Percentiles rank a stretch among this genome's conserved stretches.
phyloP scores from a whole-genome alignment of 1,284 basidiomycete species.

The Ceratobasidium sp. region DNA sequence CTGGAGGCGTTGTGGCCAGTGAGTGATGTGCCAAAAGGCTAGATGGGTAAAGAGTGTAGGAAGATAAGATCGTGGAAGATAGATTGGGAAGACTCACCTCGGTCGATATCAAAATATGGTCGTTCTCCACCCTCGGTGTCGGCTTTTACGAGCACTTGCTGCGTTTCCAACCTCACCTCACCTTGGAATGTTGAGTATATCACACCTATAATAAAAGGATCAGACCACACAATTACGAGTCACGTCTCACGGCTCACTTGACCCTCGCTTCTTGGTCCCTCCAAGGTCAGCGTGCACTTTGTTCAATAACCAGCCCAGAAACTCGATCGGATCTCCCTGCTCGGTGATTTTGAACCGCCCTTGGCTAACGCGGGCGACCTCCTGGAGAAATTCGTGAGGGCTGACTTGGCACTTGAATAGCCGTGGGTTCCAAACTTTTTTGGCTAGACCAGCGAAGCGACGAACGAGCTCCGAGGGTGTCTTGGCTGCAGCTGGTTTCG shows the following conservation, averaged over 20 bases:
- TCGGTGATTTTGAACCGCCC: slow-evolving; percentile 92
- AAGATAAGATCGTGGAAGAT: slow-evolving; percentile 1
- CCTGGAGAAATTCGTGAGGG: slow-evolving; percentile 97
- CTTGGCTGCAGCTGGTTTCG: slow-evolving; percentile 50
- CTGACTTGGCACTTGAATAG: slow-evolving; percentile 98
- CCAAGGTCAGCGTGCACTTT: slow-evolving; percentile 90
- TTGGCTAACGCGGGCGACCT: slow-evolving; percentile 85
- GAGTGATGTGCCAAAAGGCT: slow-evolving; percentile 39
- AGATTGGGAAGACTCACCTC: slow-evolving; percentile 62
- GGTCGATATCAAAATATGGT: slow-evolving; percentile 88
- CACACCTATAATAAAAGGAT: slow-evolving; percentile 61
- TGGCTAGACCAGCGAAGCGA: slow-evolving; percentile 83
- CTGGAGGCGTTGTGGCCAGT: slow-evolving; percentile 53
- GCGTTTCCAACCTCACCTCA: slow-evolving; percentile 89
- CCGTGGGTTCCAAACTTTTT: slow-evolving; percentile 94
- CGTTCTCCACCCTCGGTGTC: slow-evolving; percentile 73
- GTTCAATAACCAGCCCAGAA: slow-evolving; percentile 95
- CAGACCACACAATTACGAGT: slow-evolving; percentile 35
- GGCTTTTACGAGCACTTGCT: slow-evolving; percentile 87
- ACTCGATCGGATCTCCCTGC: slow-evolving; percentile 96
- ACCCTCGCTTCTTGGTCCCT: slow-evolving; percentile 83
- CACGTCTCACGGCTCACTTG: slow-evolving; percentile 61
- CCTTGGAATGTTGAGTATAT: slow-evolving; percentile 96
- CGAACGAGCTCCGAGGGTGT: slow-evolving; percentile 75
- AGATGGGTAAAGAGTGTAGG: slow-evolving; percentile 41